phyloP scores from a whole-genome alignment of 345 rosid species.

The Raphanus sativus region DNA sequence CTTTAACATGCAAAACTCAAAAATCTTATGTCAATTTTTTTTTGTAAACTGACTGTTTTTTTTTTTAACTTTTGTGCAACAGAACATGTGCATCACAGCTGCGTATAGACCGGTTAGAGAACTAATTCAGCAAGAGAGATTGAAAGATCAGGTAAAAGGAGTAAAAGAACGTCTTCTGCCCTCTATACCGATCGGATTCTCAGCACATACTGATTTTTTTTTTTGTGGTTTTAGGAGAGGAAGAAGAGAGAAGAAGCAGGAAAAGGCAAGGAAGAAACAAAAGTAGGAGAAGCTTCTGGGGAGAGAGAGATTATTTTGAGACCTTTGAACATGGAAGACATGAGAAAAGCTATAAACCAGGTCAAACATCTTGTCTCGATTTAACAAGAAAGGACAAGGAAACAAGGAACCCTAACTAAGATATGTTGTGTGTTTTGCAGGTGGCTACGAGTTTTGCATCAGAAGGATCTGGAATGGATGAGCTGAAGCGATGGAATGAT shows the following conservation, averaged over 20 bases:
- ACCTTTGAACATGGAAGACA: slow-evolving; percentile 83
- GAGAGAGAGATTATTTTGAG: slow-evolving; percentile 66
- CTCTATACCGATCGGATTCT: background rate
- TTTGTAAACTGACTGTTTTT: slow-evolving; percentile 19
- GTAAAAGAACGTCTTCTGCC: background rate
- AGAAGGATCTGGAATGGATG: slow-evolving; percentile 73
- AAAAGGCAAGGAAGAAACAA: slow-evolving; percentile 51
- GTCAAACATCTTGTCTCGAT: slow-evolving; percentile 36
- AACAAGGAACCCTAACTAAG: background rate
- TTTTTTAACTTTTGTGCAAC: slow-evolving; percentile 35
- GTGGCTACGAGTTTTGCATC: slow-evolving; percentile 88
- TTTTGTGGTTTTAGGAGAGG: slow-evolving; percentile 52
- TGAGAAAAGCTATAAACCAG: slow-evolving; percentile 93
- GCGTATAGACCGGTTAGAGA: slow-evolving; percentile 97
- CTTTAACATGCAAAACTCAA: slow-evolving; percentile 9
- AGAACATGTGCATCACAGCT: slow-evolving; percentile 93
- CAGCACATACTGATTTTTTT: background rate
- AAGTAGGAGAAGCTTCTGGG: slow-evolving; percentile 45
- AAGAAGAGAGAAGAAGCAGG: slow-evolving; percentile 63
- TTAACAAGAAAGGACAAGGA: background rate
- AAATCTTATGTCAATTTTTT: background rate
- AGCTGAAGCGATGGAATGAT: slow-evolving; percentile 91
- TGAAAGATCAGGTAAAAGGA: slow-evolving; percentile 60
- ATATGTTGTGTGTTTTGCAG: slow-evolving; percentile 40
- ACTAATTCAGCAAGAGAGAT: slow-evolving; percentile 73